A percentile compares a stretch with the other conserved stretches of the same genome.
Evolutionary conservation across 2,329 filamentous ascomycete genomes (phyloP).

Genomic region (Diaporthe caulivora): DNA sequence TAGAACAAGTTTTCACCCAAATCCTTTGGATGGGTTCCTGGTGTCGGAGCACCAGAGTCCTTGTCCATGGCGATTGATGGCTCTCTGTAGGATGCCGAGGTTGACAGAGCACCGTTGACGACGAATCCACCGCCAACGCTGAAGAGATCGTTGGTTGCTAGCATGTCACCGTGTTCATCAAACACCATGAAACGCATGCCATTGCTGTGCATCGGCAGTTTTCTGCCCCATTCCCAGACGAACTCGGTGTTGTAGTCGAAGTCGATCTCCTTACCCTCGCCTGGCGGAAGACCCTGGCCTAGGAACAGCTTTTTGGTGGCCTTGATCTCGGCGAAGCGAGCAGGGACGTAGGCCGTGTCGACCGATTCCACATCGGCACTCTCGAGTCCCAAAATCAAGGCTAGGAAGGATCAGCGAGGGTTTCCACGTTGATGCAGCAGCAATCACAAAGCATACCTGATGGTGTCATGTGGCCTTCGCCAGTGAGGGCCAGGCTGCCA

Average conservation of each 20-base stretch:
- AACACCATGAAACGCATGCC: constrained; percentile 66
- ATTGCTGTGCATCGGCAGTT: constrained; percentile 64
- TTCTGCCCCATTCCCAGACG: constrained; percentile 64
- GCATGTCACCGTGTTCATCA: constrained; percentile 58
- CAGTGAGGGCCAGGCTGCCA: constrained; percentile 63
- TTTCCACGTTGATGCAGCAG: no score
- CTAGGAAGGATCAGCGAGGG: constrained; percentile 40
- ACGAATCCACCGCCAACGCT: constrained; percentile 66
- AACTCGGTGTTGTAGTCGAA: constrained; percentile 64
- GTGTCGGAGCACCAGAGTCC: neutral
- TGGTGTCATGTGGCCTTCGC: constrained; percentile 65
- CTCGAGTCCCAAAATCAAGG: constrained; percentile 62
- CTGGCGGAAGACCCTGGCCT: constrained; percentile 54
- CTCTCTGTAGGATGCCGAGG: constrained; percentile 43
- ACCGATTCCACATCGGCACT: constrained; percentile 63
- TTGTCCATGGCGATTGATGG: constrained; percentile 30
- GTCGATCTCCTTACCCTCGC: constrained; percentile 58
- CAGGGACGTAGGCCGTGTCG: constrained; percentile 61
- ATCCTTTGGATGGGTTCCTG: constrained; percentile 57
- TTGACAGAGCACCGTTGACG: constrained; percentile 63
- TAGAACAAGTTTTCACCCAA: constrained; percentile 65
- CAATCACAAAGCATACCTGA: constrained; percentile 44
- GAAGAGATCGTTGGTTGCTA: constrained; percentile 64
- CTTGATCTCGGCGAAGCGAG: constrained; percentile 61
- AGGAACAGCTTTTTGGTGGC: constrained; percentile 57